Evolutionary conservation across 495 filamentous ascomycete species (phyloP).

Genomic region (Hyaloscypha finlandica): DNA sequence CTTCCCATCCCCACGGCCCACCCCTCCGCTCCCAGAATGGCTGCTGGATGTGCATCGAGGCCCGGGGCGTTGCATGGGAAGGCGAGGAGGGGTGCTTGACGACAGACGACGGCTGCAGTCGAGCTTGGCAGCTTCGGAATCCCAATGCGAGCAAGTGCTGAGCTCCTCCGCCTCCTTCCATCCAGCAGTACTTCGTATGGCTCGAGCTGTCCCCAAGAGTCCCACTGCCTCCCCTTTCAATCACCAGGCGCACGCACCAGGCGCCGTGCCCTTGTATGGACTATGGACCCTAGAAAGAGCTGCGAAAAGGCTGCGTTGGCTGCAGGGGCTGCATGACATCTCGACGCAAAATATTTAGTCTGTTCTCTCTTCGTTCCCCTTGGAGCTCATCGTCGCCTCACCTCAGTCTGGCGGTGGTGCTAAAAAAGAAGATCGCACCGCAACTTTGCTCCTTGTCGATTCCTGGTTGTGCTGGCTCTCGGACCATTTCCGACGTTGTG

Average conservation of each 20-base stretch:
- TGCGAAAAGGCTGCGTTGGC: background rate
- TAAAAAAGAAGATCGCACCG: background rate
- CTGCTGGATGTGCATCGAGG: background rate
- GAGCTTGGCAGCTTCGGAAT: background rate
- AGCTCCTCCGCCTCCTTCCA: background rate
- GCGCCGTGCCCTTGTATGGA: background rate
- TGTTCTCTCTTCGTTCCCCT: background rate
- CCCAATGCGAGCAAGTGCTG: background rate
- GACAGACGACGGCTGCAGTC: background rate
- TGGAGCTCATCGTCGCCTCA: background rate
- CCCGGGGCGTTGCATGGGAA: background rate
- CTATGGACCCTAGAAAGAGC: background rate
- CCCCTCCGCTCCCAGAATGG: background rate
- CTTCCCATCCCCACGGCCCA: background rate
- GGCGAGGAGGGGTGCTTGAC: background rate
- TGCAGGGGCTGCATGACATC: constrained; percentile 2
- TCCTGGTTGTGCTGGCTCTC: constrained; percentile 7
- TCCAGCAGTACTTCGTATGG: background rate
- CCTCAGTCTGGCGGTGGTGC: background rate
- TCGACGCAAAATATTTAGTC: background rate
- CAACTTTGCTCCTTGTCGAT: background rate
- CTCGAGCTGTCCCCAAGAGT: too few relatives aligned
- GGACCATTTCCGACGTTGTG: background rate
- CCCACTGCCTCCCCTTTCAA: background rate
- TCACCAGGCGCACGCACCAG: background rate